Evolutionary conservation across 805 yeast species (phyloP), one percentile per base, ranked within the genome.

Genomic region (Yarrowia sp.): DNA sequence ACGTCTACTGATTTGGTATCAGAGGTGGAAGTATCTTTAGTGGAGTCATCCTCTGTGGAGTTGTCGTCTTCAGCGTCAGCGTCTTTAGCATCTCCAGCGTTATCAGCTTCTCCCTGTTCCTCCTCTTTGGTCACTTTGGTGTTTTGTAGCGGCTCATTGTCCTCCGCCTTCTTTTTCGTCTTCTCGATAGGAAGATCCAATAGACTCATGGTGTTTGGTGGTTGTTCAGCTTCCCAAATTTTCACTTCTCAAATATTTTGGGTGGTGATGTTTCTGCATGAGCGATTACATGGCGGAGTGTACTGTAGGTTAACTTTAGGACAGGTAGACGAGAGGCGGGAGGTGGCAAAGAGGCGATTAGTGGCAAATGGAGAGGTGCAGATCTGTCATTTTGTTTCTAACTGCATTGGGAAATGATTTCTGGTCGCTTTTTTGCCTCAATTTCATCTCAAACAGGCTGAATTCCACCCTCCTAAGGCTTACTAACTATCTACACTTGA

Each of bases 151-250:
- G 63, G 40, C 32, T 32, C 65, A 8, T 32, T 42, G 12, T 16
- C 65, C 3, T 2, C 65, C 52, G 8, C 65, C 52, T 45, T 59
- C 32, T 45, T 59, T 59, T 59, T 59, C 16, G 65, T 45, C 65
- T 59, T 59, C 65, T 59, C 65, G 41, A 59, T 59, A 16, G 65
- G 65, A 59, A 59, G 65, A 45, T 59, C 65, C 65, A 59, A 35
- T 52, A 59, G 65, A 45, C 65, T 59, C 65, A 59, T 59, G 52
- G 52, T n/a, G 43, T 10, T 15, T 53, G 43, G 11, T 50, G 55
- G 22, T 50, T 35, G 55, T 26, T 26, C 32, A 26, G 32, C 22
- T 41, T 41, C 50, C 42, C 41, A 14, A 59, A 45, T 19, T 59
- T 43, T 43, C 50, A 59, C 65, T 32, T 58, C 19, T 5, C 32